phyloP scores from a whole-genome alignment of 108 stramenopile genomes.

The Mayamaea pseudoterrestris region DNA sequence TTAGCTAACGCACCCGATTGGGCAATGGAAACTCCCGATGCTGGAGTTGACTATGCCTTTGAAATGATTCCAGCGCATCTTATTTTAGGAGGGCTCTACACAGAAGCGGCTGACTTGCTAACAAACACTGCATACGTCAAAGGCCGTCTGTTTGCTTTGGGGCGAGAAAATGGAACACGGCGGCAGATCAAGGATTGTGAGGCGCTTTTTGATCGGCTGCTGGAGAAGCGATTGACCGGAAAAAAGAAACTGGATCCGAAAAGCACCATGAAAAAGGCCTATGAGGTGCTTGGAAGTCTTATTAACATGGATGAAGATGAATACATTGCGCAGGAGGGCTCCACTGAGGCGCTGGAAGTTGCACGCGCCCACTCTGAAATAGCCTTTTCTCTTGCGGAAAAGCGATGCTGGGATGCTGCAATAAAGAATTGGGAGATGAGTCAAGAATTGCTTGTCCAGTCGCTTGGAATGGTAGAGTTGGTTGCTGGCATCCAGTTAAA shows the following conservation, averaged over 20 bases:
- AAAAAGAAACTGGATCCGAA: conserved; percentile 20
- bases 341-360: conserved; percentile 33
- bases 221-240: conserved; percentile 7
- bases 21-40: conserved; percentile 44
- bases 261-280: conserved; percentile 27
- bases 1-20: conserved; percentile 27
- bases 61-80: conserved; percentile 57
- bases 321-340: conserved; percentile 18
- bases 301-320: conserved; percentile 24
- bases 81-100: conserved; percentile 55
- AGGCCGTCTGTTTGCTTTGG: conserved; percentile 46
- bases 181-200: conserved; percentile 57
- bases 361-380: conserved; percentile 59
- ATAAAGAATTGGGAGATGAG: conserved; percentile 56
- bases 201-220: conserved; percentile 25
- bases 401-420: conserved; percentile 55
- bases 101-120: conserved; percentile 37
- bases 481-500: conserved; percentile 55
- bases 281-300: conserved; percentile 23
- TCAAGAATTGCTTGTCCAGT: conserved; percentile 33
- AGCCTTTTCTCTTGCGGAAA: conserved; percentile 56
- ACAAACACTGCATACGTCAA: conserved; percentile 48
- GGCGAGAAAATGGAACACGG: conserved; percentile 43
- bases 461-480: conserved; percentile 41
- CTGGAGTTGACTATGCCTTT: conserved; percentile 50